Evolutionary conservation across 108 stramenopile genomes (phyloP).

Genomic region (Fistulifera pelliculosa): DNA sequence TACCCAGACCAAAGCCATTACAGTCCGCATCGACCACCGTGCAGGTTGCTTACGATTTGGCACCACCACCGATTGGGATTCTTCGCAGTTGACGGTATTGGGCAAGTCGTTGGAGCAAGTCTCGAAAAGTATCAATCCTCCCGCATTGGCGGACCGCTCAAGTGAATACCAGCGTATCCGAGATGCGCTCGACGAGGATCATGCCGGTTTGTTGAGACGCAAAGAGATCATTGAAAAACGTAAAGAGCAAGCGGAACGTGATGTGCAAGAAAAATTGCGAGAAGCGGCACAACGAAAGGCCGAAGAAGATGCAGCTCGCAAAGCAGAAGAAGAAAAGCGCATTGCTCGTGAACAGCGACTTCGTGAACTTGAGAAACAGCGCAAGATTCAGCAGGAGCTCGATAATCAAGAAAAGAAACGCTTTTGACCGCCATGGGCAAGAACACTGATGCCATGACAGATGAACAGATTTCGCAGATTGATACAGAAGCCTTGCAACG

Average conservation of each 20-base stretch:
- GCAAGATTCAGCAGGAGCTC: slow-evolving; percentile 85
- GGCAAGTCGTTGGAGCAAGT: slow-evolving; percentile 56
- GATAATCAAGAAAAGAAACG: slow-evolving; percentile 78
- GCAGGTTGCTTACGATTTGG: slow-evolving; percentile 88
- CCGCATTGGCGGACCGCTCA: slow-evolving; percentile 35
- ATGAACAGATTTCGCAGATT: slow-evolving; percentile 51
- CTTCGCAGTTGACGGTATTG: slow-evolving; percentile 64
- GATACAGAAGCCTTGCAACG: slow-evolving; percentile 68
- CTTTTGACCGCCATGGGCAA: slow-evolving; percentile 68
- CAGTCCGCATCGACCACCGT: slow-evolving; percentile 79
- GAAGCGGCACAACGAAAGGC: slow-evolving; percentile 53
- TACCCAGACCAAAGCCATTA: slow-evolving; percentile 46
- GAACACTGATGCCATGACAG: slow-evolving; percentile 83
- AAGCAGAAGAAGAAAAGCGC: slow-evolving; percentile 78
- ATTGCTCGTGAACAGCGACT: slow-evolving; percentile 66
- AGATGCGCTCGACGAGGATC: slow-evolving; percentile 59
- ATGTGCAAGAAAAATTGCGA: slow-evolving; percentile 59
- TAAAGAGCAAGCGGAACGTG: slow-evolving; percentile 85
- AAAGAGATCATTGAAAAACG: slow-evolving; percentile 86
- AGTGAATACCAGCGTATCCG: slow-evolving; percentile 57
- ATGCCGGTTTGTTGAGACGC: slow-evolving; percentile 63
- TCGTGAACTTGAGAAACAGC: slow-evolving; percentile 82
- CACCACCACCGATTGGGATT: slow-evolving; percentile 54
- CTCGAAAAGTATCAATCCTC: slow-evolving; percentile 31
- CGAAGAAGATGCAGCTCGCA: slow-evolving; percentile 73